Percentiles rank a stretch among this genome's conserved stretches.
Conservation (phyloP, 306 rosid genomes). For the Quercus wislizeni region DNA sequence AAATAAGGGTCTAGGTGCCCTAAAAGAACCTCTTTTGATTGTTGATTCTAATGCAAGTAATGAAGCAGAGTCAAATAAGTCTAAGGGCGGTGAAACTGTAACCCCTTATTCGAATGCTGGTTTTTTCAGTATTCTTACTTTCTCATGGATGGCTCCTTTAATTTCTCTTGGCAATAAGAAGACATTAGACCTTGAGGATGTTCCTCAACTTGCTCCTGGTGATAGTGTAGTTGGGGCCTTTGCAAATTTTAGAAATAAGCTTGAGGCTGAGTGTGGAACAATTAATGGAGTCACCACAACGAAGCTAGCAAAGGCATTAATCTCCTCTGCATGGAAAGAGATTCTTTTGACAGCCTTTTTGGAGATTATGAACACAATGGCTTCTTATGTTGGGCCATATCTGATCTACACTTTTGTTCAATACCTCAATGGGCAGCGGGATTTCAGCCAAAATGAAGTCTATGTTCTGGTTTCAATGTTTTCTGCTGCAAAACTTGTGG, state of each 20-base stretch:
- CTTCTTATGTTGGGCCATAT: slow-evolving; percentile 50
- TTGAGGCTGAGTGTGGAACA: slow-evolving; percentile 30
- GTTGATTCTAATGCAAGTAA: slow-evolving; percentile 12
- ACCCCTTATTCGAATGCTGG: slow-evolving; percentile 48
- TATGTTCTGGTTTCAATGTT: slow-evolving; percentile 41
- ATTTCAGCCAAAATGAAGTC: slow-evolving; percentile 32
- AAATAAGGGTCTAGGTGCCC: slow-evolving; percentile 19
- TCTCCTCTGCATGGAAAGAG: slow-evolving; percentile 41
- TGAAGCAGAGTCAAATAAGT: slow-evolving; percentile 6
- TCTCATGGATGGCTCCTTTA: slow-evolving; percentile 50
- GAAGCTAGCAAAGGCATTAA: slow-evolving; percentile 32
- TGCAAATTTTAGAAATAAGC: slow-evolving; percentile 29
- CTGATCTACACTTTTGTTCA: slow-evolving; percentile 47
- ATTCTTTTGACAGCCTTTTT: slow-evolving; percentile 24
- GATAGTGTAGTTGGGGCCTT: slow-evolving; percentile 33
- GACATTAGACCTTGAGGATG: slow-evolving; percentile 54
- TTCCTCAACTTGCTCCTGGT: slow-evolving; percentile 46
- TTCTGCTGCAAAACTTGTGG: slow-evolving; percentile 45
- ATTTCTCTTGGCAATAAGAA: slow-evolving; percentile 39
- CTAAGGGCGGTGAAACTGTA: slow-evolving; percentile 27
- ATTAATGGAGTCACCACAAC: slow-evolving; percentile 24
- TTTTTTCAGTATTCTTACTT: slow-evolving; percentile 38
- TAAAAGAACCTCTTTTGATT: slow-evolving; percentile 43
- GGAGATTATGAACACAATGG: slow-evolving; percentile 25
- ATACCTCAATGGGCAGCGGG: slow-evolving; percentile 39